A percentile compares a stretch with the other conserved stretches of the same genome.
phyloP scores from a whole-genome alignment of 2,329 filamentous ascomycete genomes.

The Sporothrix pallida region DNA sequence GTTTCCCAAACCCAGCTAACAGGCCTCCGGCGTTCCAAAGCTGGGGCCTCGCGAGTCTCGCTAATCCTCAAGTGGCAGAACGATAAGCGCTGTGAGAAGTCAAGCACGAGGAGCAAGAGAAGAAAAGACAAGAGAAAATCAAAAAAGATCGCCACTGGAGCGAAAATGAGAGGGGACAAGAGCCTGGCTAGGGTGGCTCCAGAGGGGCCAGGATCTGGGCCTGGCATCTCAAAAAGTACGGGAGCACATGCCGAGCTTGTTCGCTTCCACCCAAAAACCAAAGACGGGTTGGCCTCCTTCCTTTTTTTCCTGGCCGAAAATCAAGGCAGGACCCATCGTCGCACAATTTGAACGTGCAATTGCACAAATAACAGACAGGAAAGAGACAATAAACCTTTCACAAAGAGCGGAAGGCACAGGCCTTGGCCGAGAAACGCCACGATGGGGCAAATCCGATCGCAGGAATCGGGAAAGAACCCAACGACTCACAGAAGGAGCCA shows the following conservation, averaged over 20 bases:
- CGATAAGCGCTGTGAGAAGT: not conserved
- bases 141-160: slow-evolving; percentile 25
- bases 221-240: not conserved
- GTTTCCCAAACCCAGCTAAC: slow-evolving; percentile 4
- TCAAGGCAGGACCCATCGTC: not conserved
- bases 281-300: not conserved
- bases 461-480: slow-evolving; percentile 10
- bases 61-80: slow-evolving; percentile 23
- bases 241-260: slow-evolving; percentile 25
- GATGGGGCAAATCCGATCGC: slow-evolving; percentile 22
- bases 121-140: not conserved
- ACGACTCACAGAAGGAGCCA: slow-evolving; percentile 13
- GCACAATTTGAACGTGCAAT: not conserved
- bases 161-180: slow-evolving; percentile 16
- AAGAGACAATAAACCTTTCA: too few relatives aligned
- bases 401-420: slow-evolving; percentile 1
- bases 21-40: slow-evolving; percentile 27
- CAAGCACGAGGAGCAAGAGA: not conserved
- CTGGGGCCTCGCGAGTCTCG: slow-evolving; percentile 11
- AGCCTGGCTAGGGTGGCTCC: not conserved
- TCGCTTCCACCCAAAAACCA: not conserved
- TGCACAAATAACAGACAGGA: not conserved
- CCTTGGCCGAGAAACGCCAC: slow-evolving; percentile 26
- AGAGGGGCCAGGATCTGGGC: not conserved
- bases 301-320: not conserved